Evolutionary conservation across 768 basidiomycete species (phyloP).

Genomic region (Lentinula sp.): DNA sequence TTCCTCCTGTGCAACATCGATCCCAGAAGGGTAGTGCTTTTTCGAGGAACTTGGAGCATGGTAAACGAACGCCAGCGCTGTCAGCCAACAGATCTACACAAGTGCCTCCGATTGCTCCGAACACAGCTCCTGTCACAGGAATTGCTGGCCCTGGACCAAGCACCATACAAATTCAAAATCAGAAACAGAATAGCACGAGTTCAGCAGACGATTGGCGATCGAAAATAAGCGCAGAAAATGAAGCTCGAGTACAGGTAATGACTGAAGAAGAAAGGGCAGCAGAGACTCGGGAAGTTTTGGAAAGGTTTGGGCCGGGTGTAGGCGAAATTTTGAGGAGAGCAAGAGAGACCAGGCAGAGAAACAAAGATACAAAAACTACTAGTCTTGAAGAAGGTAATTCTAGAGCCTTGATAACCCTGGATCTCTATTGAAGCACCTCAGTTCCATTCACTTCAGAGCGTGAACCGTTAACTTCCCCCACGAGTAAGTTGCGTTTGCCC

Average conservation of each 20-base stretch:
- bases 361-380: neutral
- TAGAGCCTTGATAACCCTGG: neutral
- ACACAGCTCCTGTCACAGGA: neutral
- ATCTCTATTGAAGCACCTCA: neutral
- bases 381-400: neutral
- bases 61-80: constrained; percentile 7
- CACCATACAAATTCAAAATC: constrained; percentile 12
- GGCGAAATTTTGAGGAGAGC: constrained; percentile 55
- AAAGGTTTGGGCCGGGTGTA: constrained; percentile 65
- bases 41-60: constrained; percentile 38
- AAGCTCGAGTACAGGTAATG: constrained; percentile 58
- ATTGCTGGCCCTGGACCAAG: constrained; percentile 10
- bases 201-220: constrained; percentile 37
- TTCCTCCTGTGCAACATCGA: constrained; percentile 60
- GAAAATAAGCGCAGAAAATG: constrained; percentile 65
- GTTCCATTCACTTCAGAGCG: constrained; percentile 7
- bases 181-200: neutral
- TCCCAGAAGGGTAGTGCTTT: constrained; percentile 53
- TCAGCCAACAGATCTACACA: constrained; percentile 14
- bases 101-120: constrained; percentile 18
- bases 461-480: neutral
- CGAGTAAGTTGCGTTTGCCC: neutral
- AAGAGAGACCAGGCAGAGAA: constrained; percentile 33
- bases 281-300: constrained; percentile 60
- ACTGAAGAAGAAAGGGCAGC: constrained; percentile 60